Conservation (phyloP, 2,329 filamentous ascomycete species). For the Stachybotrys chlorohalonatus region DNA sequence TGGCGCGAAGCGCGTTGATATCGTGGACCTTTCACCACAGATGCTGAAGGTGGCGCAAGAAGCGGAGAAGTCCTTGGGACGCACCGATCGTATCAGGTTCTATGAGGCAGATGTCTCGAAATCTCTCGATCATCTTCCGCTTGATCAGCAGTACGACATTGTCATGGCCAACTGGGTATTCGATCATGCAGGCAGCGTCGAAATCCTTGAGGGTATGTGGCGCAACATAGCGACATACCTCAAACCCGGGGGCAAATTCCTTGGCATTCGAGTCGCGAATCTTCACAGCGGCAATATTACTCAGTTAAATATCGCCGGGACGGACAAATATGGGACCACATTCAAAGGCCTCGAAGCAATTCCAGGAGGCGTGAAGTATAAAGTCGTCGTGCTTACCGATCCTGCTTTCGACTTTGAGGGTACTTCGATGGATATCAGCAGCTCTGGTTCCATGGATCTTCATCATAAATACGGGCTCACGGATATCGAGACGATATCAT, state of each 20-base stretch:
- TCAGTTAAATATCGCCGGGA: neutral
- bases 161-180: slow-evolving; percentile 5
- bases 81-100: neutral
- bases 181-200: neutral
- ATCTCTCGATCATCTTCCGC: neutral
- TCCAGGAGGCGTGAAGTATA: neutral
- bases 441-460: neutral
- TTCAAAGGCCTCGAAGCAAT: neutral
- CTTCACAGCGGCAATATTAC: neutral
- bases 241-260: slow-evolving; percentile 3
- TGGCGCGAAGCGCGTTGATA: neutral
- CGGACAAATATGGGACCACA: neutral
- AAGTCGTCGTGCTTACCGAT: neutral
- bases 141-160: slow-evolving; percentile 2
- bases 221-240: slow-evolving; percentile 1
- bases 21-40: slow-evolving; percentile 1
- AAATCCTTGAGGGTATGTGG: slow-evolving; percentile 2
- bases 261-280: neutral
- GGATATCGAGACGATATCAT: neutral
- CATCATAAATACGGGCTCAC: neutral
- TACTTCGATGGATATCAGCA: neutral
- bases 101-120: neutral
- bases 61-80: neutral
- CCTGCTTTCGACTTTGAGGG: neutral
- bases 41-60: slow-evolving; percentile 3